Evolutionary conservation across 208 protist genomes (phyloP).

Genomic region (Polymyxa betae): DNA sequence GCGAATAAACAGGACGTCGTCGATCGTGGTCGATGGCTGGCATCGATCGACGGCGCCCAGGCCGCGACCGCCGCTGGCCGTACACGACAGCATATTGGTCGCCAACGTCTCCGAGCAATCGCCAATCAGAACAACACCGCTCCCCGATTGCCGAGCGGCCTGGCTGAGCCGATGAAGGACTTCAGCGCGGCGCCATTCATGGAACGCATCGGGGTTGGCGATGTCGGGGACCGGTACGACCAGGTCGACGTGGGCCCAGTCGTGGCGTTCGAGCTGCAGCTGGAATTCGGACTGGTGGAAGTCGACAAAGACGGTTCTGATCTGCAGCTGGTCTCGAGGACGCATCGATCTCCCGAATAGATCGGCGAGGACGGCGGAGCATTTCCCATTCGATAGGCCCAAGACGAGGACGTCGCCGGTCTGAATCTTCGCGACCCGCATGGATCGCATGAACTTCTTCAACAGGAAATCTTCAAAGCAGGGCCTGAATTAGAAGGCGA

Average conservation of each 20-base stretch:
- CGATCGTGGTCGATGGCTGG: not conserved
- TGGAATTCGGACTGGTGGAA: not conserved
- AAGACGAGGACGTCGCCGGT: not conserved
- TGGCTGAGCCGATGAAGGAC: not conserved
- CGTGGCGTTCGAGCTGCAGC: not conserved
- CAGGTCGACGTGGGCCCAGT: not conserved
- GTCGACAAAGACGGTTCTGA: not conserved
- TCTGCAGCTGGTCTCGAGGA: not conserved
- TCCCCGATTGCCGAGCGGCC: not conserved
- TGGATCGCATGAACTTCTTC: not conserved
- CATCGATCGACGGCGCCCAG: constrained; percentile 16
- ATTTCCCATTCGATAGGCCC: not conserved
- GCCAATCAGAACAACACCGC: not conserved
- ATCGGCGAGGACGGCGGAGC: not conserved
- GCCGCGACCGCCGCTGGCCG: not conserved
- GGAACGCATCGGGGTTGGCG: not conserved
- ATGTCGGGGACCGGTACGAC: not conserved
- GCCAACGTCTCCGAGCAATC: constrained; percentile 13
- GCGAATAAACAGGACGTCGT: not conserved
- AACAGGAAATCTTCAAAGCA: constrained; percentile 21
- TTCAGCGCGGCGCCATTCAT: constrained; percentile 7
- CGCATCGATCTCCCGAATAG: not conserved
- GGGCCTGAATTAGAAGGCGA: not conserved
- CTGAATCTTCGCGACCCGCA: not conserved
- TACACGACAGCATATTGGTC: constrained; percentile 21